Conservation (phyloP, 2,329 filamentous ascomycete genomes). For the Gaeumannomyces sp. region DNA sequence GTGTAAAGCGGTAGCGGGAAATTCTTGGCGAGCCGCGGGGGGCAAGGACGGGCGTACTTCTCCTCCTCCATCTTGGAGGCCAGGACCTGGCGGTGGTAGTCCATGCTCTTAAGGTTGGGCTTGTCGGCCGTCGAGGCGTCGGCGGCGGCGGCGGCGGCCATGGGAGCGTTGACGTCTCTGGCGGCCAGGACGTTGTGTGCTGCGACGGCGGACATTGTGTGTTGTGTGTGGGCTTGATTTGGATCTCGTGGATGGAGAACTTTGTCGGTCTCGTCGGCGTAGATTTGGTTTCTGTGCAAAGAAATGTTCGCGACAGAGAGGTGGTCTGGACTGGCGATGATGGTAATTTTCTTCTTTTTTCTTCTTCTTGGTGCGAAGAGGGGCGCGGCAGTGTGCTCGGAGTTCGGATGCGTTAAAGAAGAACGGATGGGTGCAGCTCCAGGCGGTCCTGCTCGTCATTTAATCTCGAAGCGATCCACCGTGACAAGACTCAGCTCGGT, state of each 20-base stretch:
- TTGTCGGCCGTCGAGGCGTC: constrained; percentile 48
- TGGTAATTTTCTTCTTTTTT: neutral
- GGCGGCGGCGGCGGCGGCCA: constrained; percentile 27
- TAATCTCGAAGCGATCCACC: neutral
- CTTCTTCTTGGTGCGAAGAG: neutral
- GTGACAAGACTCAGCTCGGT: constrained; percentile 7
- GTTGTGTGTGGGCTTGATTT: constrained; percentile 9
- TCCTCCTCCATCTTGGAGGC: constrained; percentile 64
- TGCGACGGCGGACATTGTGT: constrained; percentile 2
- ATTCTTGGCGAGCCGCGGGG: neutral
- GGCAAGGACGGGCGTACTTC: constrained; percentile 40
- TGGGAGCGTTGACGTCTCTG: constrained; percentile 58
- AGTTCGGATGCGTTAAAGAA: neutral
- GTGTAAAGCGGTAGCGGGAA: too few relatives aligned
- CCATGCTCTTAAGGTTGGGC: constrained; percentile 57
- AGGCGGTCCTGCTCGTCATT: too few relatives aligned
- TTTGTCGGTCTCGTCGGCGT: constrained; percentile 10
- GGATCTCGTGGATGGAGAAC: constrained; percentile 6
- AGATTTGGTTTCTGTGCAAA: too few relatives aligned
- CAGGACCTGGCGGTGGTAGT: constrained; percentile 71
- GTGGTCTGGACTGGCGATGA: neutral
- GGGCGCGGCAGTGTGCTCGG: neutral
- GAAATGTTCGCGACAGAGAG: too few relatives aligned
- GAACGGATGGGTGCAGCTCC: too few relatives aligned
- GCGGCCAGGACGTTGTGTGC: constrained; percentile 27